Base-by-base conservation (phyloP, 257 asterid species). In the Scutellaria barbata region DNA sequence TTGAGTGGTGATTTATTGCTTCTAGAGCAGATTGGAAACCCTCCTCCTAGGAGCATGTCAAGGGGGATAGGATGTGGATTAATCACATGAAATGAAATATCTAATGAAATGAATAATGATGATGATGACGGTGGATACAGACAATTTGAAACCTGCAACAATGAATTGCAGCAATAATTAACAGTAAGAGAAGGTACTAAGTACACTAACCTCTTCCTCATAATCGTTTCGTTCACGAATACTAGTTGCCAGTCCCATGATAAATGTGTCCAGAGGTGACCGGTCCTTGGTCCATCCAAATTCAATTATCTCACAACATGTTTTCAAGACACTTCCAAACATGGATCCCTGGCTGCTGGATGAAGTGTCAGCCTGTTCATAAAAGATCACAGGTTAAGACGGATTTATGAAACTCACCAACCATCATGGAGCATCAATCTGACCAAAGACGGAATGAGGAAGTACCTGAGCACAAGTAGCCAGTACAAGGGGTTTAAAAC, bases 241-340 rank as follows among this genome's bases (percentile, higher is more conserved):
- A 79, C 91, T 81, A 70, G 95, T 74, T 66, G 99, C 95, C 77
- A 95, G 77, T 67, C 97, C 97, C 97, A 87, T 79, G 56, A 95
- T 95, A 81, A 95, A 95, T 17, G 99, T 89, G 76, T 92, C 99
- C 76, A 95, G 82, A 9, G 99, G 98, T 56, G 98, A 86, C 76
- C 97, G 80, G 65, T 95, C 98, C 84, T 81, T 91, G 48, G 73
- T 68, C 99, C 98, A 92, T 81, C 98, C 99, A 80, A 86, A 88
- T 67, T 89, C 93, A 81, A 92, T 85, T 47, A 95, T 85, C 81
- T 88, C 96, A 74, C 97, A 88, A 80, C 95, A 84, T 63, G 99
- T 86, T 84, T 83, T 92, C 87, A 95, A 68, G 72, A 95, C 86
- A 68, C 97, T 89, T 77, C 81, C 86, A 69, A 88, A 92, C 99